These are phyloP conservation scores for Pestalotiopsis sp. DNA, from an alignment of 2,329 filamentous ascomycete species.

Conservation along the genomic window DNA sequence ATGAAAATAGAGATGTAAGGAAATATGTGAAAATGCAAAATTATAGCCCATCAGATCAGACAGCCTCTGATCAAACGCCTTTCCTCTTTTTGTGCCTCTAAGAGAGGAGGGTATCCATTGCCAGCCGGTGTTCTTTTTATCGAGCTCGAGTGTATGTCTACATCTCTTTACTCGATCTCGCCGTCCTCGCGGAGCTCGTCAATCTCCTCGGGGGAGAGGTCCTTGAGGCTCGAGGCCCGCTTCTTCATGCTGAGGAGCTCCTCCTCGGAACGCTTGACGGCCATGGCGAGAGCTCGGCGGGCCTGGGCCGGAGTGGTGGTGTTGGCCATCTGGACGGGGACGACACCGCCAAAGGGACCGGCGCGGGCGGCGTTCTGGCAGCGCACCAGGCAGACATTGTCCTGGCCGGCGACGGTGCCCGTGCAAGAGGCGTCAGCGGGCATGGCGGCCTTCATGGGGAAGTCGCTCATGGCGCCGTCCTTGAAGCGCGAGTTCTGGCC, in stretches of 20 bases:
- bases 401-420: constrained; percentile 60
- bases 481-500: constrained; percentile 53
- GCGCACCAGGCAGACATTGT: constrained; percentile 64
- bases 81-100: neutral
- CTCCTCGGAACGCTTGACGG: constrained; percentile 27
- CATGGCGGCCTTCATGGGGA: constrained; percentile 60
- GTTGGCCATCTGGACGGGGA: constrained; percentile 53
- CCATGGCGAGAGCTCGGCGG: constrained; percentile 26
- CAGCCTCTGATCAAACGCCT: constrained; percentile 11
- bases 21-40: neutral
- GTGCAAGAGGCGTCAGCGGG: constrained; percentile 59
- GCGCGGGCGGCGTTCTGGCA: constrained; percentile 63
- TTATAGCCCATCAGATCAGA: constrained; percentile 7
- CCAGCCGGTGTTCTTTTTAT: neutral
- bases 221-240: constrained; percentile 10
- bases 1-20: neutral
- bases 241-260: constrained; percentile 15
- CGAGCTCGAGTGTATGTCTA: neutral
- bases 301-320: constrained; percentile 19
- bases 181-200: constrained; percentile 15
- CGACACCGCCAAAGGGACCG: constrained; percentile 65
- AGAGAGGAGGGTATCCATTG: neutral
- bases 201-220: constrained; percentile 6
- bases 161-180: constrained; percentile 10
- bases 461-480: constrained; percentile 41